Conservation (phyloP, 2,329 filamentous ascomycete species). For the Colletotrichum noveboracense region DNA sequence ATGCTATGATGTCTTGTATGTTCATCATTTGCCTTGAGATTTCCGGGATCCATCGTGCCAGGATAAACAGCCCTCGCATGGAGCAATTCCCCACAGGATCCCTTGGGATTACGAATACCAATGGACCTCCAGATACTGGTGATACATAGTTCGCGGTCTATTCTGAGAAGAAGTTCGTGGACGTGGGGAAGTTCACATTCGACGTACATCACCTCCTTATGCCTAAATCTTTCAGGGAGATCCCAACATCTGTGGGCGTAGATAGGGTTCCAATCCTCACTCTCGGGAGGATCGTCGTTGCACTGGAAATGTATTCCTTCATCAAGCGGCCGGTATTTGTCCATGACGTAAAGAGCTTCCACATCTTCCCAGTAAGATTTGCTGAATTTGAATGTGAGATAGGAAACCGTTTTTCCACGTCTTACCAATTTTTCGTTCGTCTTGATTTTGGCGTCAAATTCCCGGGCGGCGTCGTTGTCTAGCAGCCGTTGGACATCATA, state of each 20-base stretch:
- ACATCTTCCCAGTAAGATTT: neutral
- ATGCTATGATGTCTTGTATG: neutral
- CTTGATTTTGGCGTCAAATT: neutral
- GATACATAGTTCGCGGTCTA: neutral
- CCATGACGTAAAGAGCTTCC: neutral
- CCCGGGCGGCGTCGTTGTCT: neutral
- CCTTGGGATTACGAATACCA: neutral
- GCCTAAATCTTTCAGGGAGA: neutral
- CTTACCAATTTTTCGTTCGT: neutral
- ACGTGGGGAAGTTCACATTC: neutral
- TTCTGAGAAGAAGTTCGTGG: neutral
- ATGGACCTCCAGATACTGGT: neutral
- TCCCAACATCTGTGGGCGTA: neutral
- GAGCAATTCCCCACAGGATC: neutral
- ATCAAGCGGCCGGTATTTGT: neutral
- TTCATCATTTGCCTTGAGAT: neutral
- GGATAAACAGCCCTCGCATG: neutral
- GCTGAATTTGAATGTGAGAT: neutral
- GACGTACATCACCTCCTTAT: neutral
- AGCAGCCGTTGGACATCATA: neutral
- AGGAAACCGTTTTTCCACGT: accelerated
- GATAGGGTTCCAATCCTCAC: neutral
- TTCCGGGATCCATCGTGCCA: neutral
- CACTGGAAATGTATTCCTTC: neutral
- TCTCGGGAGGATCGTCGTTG: neutral